These are phyloP conservation scores for Mentha longifolia DNA, from an alignment of 257 asterid genomes.

Conservation along the genomic window DNA sequence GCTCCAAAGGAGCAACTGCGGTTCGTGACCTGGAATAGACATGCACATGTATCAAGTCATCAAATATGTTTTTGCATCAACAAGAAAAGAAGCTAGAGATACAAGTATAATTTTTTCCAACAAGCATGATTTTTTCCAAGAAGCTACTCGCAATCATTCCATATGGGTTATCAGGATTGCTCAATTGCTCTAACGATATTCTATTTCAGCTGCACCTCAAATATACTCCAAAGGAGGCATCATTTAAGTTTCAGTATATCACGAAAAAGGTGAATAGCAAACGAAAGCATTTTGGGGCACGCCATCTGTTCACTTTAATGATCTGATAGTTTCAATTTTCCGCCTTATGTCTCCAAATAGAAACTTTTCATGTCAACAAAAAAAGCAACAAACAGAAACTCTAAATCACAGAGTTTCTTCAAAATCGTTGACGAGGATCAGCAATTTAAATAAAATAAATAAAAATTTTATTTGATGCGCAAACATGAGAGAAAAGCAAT, in stretches of 20 bases:
- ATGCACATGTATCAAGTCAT: constrained; percentile 26
- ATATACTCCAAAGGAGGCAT: constrained; percentile 14
- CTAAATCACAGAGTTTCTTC: constrained; percentile 9
- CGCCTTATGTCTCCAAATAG: neutral
- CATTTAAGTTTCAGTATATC: constrained; percentile 7
- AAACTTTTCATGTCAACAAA: constrained; percentile 8
- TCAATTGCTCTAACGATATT: neutral
- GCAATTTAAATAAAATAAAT: constrained; percentile 4
- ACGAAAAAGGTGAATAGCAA: neutral
- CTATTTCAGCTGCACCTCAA: neutral
- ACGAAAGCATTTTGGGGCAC: neutral
- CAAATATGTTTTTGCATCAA: neutral
- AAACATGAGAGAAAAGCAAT: neutral
- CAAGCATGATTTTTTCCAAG: constrained; percentile 1
- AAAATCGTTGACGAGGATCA: constrained; percentile 15
- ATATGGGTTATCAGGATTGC: neutral
- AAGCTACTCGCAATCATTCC: neutral
- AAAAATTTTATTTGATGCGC: neutral
- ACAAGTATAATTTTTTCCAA: constrained; percentile 17
- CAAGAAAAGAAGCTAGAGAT: constrained; percentile 17
- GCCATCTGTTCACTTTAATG: constrained; percentile 23
- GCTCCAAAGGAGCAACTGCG: constrained; percentile 98
- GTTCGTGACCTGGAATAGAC: constrained; percentile 82
- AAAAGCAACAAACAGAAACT: constrained; percentile 5
- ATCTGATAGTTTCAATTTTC: constrained; percentile 5